Conservation (phyloP, 257 asterid genomes). For the Ajuga chamaepitys region DNA sequence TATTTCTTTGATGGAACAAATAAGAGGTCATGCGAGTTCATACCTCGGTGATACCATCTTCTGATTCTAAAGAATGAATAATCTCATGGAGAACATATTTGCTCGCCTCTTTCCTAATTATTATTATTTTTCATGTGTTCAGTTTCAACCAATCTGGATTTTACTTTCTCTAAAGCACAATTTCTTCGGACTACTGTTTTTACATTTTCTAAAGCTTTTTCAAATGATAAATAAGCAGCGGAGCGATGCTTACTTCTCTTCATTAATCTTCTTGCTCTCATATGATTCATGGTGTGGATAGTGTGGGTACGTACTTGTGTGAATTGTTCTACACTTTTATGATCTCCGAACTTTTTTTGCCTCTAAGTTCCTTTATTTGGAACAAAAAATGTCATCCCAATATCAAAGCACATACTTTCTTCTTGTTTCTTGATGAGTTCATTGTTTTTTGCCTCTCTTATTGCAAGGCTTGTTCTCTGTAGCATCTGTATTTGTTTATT, state of each 20-base stretch:
- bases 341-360: conserved; percentile 3
- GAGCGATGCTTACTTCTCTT: neutral
- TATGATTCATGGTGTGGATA: neutral
- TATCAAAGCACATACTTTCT: neutral
- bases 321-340: neutral
- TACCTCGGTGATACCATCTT: neutral
- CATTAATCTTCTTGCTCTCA: neutral
- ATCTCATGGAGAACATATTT: conserved; percentile 1
- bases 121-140: neutral
- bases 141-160: neutral
- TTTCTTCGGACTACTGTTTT: neutral
- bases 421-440: neutral
- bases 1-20: neutral
- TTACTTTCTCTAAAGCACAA: neutral
- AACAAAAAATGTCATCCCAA: neutral
- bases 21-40: neutral
- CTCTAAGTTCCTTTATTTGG: neutral
- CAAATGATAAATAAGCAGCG: neutral
- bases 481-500: neutral
- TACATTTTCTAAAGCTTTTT: neutral
- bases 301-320: neutral
- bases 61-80: neutral
- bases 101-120: neutral
- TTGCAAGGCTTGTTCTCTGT: neutral
- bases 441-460: neutral